Evolutionary conservation across 2,329 filamentous ascomycete genomes (phyloP), one percentile per base, ranked within the genome.

Genomic region (Aspergillus sp.): DNA sequence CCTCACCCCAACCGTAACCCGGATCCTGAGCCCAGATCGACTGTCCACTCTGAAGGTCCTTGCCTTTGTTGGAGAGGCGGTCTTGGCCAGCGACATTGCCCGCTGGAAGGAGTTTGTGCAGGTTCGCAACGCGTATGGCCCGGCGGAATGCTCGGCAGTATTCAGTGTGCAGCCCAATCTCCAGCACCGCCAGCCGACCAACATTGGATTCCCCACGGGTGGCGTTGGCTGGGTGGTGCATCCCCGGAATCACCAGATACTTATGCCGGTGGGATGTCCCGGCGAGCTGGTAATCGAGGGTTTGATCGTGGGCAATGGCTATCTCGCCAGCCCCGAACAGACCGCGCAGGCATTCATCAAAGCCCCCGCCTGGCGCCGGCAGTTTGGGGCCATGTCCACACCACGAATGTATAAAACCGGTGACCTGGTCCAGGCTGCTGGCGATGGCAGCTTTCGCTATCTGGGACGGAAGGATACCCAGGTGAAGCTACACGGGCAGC

Each of bases 281-380:
- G 49, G 49, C 4, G 52, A 55, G 37, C 46, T 69, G 2, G 43
- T 63, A 3, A 43, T 69, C 7, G 56, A 62, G 33, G 65, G 64
- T 7, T 62, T 52, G 3, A 50, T 50, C 1, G 39, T 69, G 1
- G 63, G 53, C 6, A 51, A 54, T 2, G 61, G 52, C 6, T 70
- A 70, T 44, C 45, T 69, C 1, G 53, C 58, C 12, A 53, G 62
- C 29, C 45, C 45, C 6, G 50, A 51, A 5, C 56, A 57, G 37
- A 68, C 64, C 40, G 40, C 31, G 31, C 10, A 45, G 38, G 33
- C 42, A 29, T 26, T 65, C 58, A 41, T 52, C 57, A 33, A 49
- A 1, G 40, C 45, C 7, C 56, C 54, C 4, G 29, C 45, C 6
- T 58, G 52, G 55, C 47, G 42, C 28, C 11, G 11, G 19, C 19